A percentile compares a stretch with the other conserved stretches of the same genome.
These are phyloP conservation scores for Ajuga chamaepitys DNA, from an alignment of 257 asterid species.

Conservation along the genomic window DNA sequence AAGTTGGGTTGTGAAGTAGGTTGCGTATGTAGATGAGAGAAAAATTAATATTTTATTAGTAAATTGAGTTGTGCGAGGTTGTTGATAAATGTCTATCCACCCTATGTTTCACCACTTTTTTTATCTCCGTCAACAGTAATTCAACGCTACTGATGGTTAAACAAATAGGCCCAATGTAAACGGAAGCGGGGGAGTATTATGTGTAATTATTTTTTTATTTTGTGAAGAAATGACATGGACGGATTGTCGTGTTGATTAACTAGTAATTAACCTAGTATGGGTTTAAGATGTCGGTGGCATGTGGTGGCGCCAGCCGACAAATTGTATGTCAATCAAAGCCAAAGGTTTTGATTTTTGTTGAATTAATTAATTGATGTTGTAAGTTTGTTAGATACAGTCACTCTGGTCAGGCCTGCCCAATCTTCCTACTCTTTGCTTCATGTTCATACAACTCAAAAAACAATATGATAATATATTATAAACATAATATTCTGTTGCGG, in stretches of 20 bases:
- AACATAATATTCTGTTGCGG: too few relatives aligned
- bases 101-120: too few relatives aligned
- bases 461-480: background rate
- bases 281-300: conserved; percentile 17
- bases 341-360: background rate
- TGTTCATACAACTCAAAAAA: background rate
- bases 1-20: too few relatives aligned
- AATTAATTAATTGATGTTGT: background rate
- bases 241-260: conserved; percentile 11
- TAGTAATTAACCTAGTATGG: background rate
- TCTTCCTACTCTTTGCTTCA: conserved; percentile 13
- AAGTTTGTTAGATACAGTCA: conserved; percentile 6
- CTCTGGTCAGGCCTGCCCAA: background rate
- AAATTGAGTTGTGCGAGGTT: too few relatives aligned
- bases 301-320: conserved; percentile 27
- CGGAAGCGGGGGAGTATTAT: too few relatives aligned
- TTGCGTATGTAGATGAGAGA: too few relatives aligned
- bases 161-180: too few relatives aligned
- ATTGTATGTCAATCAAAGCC: conserved; percentile 3
- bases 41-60: too few relatives aligned
- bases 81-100: too few relatives aligned
- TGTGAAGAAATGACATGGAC: background rate
- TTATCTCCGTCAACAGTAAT: too few relatives aligned
- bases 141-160: too few relatives aligned
- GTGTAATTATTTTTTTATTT: background rate